Conservation (phyloP, 1,139 yeast species). For the Lodderomyces metapsilosis region DNA sequence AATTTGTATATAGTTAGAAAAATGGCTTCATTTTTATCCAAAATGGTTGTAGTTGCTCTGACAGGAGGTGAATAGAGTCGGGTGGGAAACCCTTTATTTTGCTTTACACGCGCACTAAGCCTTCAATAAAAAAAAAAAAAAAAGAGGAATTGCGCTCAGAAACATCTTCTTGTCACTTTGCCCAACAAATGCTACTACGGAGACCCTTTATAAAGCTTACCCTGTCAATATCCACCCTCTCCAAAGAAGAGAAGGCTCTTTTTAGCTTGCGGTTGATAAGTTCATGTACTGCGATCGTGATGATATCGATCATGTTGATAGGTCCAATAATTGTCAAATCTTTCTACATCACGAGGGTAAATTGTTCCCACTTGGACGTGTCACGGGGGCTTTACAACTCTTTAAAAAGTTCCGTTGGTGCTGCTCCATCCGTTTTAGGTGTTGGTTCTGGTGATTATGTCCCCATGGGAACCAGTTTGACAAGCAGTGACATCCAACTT, state of each 20-base stretch:
- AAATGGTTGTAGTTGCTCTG: too few species aligned
- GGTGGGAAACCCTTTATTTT: too few species aligned
- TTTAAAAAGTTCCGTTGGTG: constrained; percentile 36
- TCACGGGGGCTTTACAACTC: constrained; percentile 51
- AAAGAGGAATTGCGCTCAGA: too few species aligned
- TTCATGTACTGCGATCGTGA: constrained; percentile 13
- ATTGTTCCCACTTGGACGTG: constrained; percentile 51
- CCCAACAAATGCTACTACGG: not conserved
- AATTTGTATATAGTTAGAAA: constrained; percentile 8
- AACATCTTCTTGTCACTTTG: too few species aligned
- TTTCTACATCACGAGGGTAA: constrained; percentile 37
- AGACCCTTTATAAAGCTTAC: not conserved
- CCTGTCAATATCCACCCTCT: constrained; percentile 15
- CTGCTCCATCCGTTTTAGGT: constrained; percentile 18
- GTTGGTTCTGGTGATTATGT: constrained; percentile 7
- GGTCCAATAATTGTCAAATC: constrained; percentile 25
- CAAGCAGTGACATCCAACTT: constrained; percentile 51
- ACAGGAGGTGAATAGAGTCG: too few species aligned
- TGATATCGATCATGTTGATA: constrained; percentile 25
- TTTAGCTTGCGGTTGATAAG: constrained; percentile 30
- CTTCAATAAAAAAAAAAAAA: not conserved
- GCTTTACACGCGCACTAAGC: too few species aligned
- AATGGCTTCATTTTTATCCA: too few species aligned
- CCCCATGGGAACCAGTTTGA: constrained; percentile 28
- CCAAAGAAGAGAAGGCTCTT: constrained; percentile 30